phyloP scores from a whole-genome alignment of 2,329 filamentous ascomycete species.

The Microsporum ferrugineum region DNA sequence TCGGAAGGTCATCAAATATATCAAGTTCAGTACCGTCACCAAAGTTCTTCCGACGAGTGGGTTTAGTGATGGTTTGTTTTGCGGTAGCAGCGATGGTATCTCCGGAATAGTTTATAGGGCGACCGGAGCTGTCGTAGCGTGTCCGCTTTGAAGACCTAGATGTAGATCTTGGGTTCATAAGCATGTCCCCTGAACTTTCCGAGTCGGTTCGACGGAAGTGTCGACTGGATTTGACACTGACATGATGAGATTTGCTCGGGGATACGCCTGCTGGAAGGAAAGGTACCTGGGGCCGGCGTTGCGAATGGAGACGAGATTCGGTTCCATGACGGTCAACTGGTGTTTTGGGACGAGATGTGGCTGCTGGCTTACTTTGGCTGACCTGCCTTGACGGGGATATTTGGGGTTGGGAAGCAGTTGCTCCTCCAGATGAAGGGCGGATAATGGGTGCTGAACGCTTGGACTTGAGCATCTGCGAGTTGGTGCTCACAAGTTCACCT shows the following conservation, averaged over 20 bases:
- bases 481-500: slow-evolving; percentile 42
- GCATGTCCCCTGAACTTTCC: slow-evolving; percentile 49
- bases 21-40: slow-evolving; percentile 90
- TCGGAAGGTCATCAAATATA: slow-evolving; percentile 87
- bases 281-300: slow-evolving; percentile 53
- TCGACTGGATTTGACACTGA: slow-evolving; percentile 58
- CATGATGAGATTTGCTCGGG: slow-evolving; percentile 65
- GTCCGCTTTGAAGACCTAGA: slow-evolving; percentile 31
- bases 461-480: slow-evolving; percentile 44
- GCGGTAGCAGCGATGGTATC: slow-evolving; percentile 43
- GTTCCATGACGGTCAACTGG: slow-evolving; percentile 49
- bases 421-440: slow-evolving; percentile 27
- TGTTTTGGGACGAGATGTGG: slow-evolving; percentile 51
- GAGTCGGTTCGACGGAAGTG: slow-evolving; percentile 72
- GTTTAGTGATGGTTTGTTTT: slow-evolving; percentile 64
- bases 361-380: slow-evolving; percentile 21
- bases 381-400: slow-evolving; percentile 31
- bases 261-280: slow-evolving; percentile 71
- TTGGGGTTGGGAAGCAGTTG: slow-evolving; percentile 24
- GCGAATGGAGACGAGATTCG: slow-evolving; percentile 30
- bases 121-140: slow-evolving; percentile 40
- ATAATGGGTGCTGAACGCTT: slow-evolving; percentile 52
- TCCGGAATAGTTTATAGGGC: slow-evolving; percentile 33
- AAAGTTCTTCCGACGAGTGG: slow-evolving; percentile 59
- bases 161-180: slow-evolving; percentile 31